Evolutionary conservation across 1,139 yeast genomes (phyloP), one percentile per base, ranked within the genome.

Genomic region (Yamadazyma triangularis): DNA sequence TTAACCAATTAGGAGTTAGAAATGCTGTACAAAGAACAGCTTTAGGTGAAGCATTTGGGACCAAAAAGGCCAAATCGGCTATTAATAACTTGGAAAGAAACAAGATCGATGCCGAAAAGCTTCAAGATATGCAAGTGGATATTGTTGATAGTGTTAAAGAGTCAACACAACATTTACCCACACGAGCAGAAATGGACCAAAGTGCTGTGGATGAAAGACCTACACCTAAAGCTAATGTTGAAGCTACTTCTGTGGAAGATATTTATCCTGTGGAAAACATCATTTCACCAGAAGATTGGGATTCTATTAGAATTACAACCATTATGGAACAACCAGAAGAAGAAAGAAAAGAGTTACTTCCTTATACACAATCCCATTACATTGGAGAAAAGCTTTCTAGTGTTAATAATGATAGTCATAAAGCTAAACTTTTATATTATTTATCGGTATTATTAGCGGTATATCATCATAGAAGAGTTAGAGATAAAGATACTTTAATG

Each of bases 21-120:
- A 61, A 66, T 44, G 58, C 68, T 25, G 64, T 67, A 10, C 86
- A 84, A 59, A 73, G 95, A 54, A 84, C 75, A 41, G 85, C 86
- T 3, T 71, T 91, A 49, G 98, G 98, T 51, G 91, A 87, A 58
- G 93, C 94, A 2, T 91, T 91, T 47, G 99, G 99, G 72, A 89
- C 98, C 39, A 87, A 86, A 62, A 89, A 81, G 61, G 96, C 97
- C 39, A 89, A 87, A 63, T 83, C 86, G 50, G 95, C 95, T 23
- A 85, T 93, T 51, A 67, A 76, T 31, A 89, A 82, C 53, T 59
- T 79, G 50, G 93, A 82, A 51, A 77, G 83, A 57, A 91, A 91
- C 60, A 73, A 83, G 51, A 80, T 91, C 52, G 96, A 91, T 54
- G 73, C 95, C 2, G 93, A 77, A 30, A 77, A 79, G 56, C 70